Evolutionary conservation across 1,139 yeast genomes (phyloP), one percentile per base, ranked within the genome.

Genomic region (Lodderomyces margitis): DNA sequence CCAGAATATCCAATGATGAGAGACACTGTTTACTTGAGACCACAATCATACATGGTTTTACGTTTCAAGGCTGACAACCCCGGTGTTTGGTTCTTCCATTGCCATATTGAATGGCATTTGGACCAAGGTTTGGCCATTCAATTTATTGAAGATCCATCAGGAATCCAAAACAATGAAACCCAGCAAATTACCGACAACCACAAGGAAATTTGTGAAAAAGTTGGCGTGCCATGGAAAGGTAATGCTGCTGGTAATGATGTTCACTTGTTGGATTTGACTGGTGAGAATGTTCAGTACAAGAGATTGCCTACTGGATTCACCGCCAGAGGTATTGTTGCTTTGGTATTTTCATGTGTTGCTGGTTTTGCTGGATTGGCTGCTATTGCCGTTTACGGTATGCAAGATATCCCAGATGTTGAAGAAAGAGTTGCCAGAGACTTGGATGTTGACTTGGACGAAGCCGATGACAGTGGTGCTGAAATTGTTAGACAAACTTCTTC

Each of bases 91-190:
- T 73, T 84, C 56, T 88, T 88, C 87, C 96, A 88, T 62, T 89
- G 96, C 66, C 96, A 88, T 56, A 83, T 88, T 51, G 96, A 88
- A 56, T 88, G 96, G 96, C 96, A 88, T 68, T 75, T 88, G 70
- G 81, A 80, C 55, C 96, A 87, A 64, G 96, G 96, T 47, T 74
- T 88, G 47, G 91, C 89, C 12, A 66, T 83, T 45, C 74, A 78
- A 2, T 74, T 84, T 31, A 68, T 87, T 39, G 96, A 87, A 65
- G 89, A 87, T 32, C 96, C 96, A 16, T 52, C 66, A 30, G 63
- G 65, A 21, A 59, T 83, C 34, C 80, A 79, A 54, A 50, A 58
- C 31, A 61, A 63, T 24, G 48, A 56, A 8, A 46, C 55, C 5
- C 73, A 71, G 49, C 62, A 61, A 25, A 48, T 75, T n/a, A 65